phyloP scores from a whole-genome alignment of 2,329 filamentous ascomycete genomes.

The Fusarium tuaranense region DNA sequence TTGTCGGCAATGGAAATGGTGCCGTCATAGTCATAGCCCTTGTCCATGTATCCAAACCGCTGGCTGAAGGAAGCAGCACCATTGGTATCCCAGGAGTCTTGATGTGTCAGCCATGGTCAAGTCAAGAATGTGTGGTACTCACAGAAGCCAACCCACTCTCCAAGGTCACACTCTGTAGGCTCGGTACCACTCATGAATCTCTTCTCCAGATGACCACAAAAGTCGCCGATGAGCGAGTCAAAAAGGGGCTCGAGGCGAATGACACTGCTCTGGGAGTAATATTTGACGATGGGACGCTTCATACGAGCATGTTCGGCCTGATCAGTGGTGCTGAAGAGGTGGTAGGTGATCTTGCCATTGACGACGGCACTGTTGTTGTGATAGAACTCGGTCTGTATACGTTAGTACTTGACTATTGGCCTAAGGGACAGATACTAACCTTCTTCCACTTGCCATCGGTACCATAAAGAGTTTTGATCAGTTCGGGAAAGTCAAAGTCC shows the following conservation, averaged over 20 bases:
- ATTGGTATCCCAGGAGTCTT: constrained; percentile 55
- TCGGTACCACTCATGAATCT: constrained; percentile 20
- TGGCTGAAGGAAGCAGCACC: constrained; percentile 56
- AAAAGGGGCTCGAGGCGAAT: constrained; percentile 42
- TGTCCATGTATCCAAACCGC: constrained; percentile 56
- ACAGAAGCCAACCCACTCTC: constrained; percentile 31
- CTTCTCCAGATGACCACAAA: constrained; percentile 26
- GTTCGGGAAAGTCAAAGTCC: constrained; percentile 50
- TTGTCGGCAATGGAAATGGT: constrained; percentile 49
- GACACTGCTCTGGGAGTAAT: constrained; percentile 42
- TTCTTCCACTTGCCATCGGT: constrained; percentile 49
- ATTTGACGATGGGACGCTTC: constrained; percentile 43
- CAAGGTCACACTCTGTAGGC: constrained; percentile 18
- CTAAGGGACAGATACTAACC: constrained; percentile 23
- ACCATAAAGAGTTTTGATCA: constrained; percentile 52
- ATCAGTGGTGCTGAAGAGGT: constrained; percentile 41
- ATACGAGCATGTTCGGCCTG: constrained; percentile 36
- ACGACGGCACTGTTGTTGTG: constrained; percentile 40
- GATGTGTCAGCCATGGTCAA: no score
- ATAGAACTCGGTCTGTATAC: constrained; percentile 32
- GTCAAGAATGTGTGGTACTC: not conserved
- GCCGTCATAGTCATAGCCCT: constrained; percentile 51
- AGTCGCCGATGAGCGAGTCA: constrained; percentile 44
- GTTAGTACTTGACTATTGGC: not conserved
- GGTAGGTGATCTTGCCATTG: constrained; percentile 40